Evolutionary conservation across 371 early-diverging fungal species (phyloP).

Genomic region (Mucor lusitanicus): DNA sequence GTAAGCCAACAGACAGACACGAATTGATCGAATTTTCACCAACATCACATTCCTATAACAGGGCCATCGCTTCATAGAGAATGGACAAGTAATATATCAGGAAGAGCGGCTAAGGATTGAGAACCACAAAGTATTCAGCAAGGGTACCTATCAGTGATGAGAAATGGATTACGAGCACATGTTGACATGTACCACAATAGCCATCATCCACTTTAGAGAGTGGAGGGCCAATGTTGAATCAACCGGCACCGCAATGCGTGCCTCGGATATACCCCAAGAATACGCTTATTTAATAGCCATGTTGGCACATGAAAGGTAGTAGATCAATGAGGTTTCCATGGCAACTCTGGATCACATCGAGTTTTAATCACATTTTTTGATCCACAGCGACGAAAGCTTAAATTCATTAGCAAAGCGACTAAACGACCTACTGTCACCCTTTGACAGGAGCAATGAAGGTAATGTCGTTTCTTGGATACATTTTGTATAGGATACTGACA

Average conservation of each 20-base stretch:
- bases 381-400: constrained; percentile 11
- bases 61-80: constrained; percentile 5
- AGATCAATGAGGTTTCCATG: neutral
- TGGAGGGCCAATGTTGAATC: constrained; percentile 19
- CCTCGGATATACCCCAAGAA: constrained; percentile 18
- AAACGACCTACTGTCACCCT: constrained; percentile 18
- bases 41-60: neutral
- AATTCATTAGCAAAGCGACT: constrained; percentile 9
- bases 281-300: constrained; percentile 16
- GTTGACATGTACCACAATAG: neutral
- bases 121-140: neutral
- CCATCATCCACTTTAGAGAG: constrained; percentile 16
- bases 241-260: neutral
- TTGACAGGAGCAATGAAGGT: constrained; percentile 10
- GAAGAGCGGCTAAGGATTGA: constrained; percentile 1
- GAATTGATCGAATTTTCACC: neutral
- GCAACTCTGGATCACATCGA: neutral
- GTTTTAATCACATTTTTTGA: neutral
- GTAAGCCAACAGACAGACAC: neutral
- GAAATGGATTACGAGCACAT: neutral
- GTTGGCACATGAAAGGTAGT: constrained; percentile 24
- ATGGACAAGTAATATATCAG: neutral
- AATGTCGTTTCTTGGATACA: neutral
- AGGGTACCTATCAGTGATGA: neutral
- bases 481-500: neutral